Evolutionary conservation across 192 early-diverging fungal species (phyloP), one percentile per base, ranked within the genome.

Genomic region (Phlyctochytrium arcticum): DNA sequence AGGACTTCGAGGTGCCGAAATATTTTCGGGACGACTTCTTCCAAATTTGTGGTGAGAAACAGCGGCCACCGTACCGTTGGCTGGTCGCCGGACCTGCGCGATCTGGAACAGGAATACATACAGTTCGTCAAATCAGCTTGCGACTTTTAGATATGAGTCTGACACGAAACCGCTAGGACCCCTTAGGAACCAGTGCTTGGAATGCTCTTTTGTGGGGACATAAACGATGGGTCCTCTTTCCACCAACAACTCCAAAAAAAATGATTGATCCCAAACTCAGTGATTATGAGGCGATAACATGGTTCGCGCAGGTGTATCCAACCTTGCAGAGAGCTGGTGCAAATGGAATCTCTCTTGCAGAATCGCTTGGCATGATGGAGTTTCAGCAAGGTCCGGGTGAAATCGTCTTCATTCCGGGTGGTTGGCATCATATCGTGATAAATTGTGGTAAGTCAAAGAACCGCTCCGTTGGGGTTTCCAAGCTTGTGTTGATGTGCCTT

Each of bases 171-270:
- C 24, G 19, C 24, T 74, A 79, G 30, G 89, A 92, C 60, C 90
- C 90, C 21, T 72, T 92, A 21, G 90, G 90, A 12, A 92, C 90
- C 5, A 83, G 80, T 31, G 90, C 90, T 3, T 92, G 90, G 90
- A 92, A 91, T 63, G 78, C 89, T 6, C 55, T 92, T 3, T 54
- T 90, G 6, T 53, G 65, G 15, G 89, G 89, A 4, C 83, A 87
- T 57, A 92, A 92, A 67, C 72, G 88, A 29, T 91, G 48, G 36
- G 48, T 57, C 26, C 3, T 57, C 30, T 57, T 57, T 30, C 90
- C 90, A 6, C 90, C 90, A n/a, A 64, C 57, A 30, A 79, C 79
- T 7, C 80, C 85, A 2, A 83, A 80, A 36, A 24, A 70, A 4
- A 29, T 89, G 7, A 73, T 87, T 47, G 83, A 87, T 36, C 82